Base-by-base conservation (phyloP, 2,329 filamentous ascomycete species). In the Aspergillus versicolor region DNA sequence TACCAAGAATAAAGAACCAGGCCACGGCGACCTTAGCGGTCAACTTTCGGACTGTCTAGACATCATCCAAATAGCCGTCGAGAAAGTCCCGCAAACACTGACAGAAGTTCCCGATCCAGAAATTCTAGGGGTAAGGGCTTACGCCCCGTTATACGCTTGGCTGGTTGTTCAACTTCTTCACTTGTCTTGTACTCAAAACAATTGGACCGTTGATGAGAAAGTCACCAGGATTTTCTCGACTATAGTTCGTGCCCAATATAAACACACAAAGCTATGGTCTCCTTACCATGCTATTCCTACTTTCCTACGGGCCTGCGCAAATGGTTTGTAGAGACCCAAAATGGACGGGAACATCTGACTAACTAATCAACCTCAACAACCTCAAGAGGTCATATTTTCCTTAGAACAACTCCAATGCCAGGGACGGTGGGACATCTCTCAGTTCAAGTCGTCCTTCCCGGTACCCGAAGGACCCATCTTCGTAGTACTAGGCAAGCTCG, bases 61-160 rank as follows among this genome's bases (percentile, higher is more conserved):
- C 63, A 92, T 96, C 52, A 81, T 97, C 44, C 83, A 84, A 56
- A 82, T 89, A 51, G 90, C 89, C 3, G 82, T 96, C 62, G 82
- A 85, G 61, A 89, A 92, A 67, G 90, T 88, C 7, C 91, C 86
- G 15, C 74, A 74, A 40, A 85, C 87, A 59, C 82, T 89, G 4
- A 77, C 88, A 42, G 89, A 88, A 81, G 69, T 83, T 40, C 89
- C 78, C 84, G 62, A 82, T 84, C 61, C 88, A 81, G 47, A 83
- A 79, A 69, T 74, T 84, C 43, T 80, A 85, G 62, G 80, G 73
- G 65, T 71, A 54, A 67, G 70, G 65, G 68, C 76, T 49, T 71
- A 75, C 34, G 78, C 79, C 4, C 82, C 80, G 5, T 73, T 87
- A 22, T 77, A 81, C 59, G 70, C 82, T 22, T 83, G 81, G 79